A percentile compares a stretch with the other conserved stretches of the same genome.
These are phyloP conservation scores for Chlorella sp. DNA, from an alignment of 139 green algal species.

Conservation along the genomic window DNA sequence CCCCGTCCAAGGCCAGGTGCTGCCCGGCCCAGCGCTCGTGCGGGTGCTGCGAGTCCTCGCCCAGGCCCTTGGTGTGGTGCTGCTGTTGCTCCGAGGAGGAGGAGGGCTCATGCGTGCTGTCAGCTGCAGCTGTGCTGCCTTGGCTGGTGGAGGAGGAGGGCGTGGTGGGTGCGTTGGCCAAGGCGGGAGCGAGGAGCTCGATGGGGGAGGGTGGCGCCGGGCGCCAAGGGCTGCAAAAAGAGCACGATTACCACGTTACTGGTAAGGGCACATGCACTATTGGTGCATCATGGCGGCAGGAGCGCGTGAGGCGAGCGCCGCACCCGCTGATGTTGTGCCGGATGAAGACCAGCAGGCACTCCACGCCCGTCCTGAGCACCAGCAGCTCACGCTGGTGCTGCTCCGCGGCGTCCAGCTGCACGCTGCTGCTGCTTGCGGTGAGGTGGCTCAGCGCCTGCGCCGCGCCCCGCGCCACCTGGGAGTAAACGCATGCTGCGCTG, in stretches of 20 bases:
- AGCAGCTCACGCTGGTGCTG: background rate
- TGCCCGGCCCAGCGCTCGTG: slow-evolving; percentile 36
- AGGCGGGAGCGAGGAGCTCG: slow-evolving; percentile 2
- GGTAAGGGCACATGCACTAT: background rate
- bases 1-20: slow-evolving; percentile 59
- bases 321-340: slow-evolving; percentile 69
- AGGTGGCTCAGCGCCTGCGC: background rate
- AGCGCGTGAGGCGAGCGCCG: background rate
- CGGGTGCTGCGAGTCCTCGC: background rate
- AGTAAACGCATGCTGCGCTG: too few relatives aligned
- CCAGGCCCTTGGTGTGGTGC: background rate
- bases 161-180: background rate
- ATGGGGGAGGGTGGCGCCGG: background rate
- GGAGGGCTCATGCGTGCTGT: background rate
- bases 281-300: background rate
- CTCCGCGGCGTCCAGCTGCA: background rate
- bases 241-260: background rate
- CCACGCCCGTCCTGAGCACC: slow-evolving; percentile 15
- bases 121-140: background rate
- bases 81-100: background rate
- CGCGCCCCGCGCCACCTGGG: background rate
- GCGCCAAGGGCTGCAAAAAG: background rate
- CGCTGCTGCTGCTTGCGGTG: background rate
- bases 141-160: background rate
- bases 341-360: slow-evolving; percentile 49